Evolutionary conservation across 306 rosid genomes (phyloP).

Genomic region (Erythrophleum fordii): DNA sequence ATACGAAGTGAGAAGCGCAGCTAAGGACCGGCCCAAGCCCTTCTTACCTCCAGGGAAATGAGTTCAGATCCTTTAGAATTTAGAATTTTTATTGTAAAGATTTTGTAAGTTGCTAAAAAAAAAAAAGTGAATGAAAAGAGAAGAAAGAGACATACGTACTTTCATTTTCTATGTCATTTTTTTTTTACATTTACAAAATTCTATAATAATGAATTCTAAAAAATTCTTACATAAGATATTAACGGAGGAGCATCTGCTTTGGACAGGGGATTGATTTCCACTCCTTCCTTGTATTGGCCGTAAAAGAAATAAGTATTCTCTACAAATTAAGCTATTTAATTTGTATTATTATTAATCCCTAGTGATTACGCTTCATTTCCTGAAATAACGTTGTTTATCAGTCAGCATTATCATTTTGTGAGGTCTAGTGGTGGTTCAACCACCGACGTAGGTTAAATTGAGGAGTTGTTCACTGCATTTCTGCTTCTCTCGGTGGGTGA

Average conservation of each 20-base stretch:
- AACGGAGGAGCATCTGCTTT: not conserved
- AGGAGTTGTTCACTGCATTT: not conserved
- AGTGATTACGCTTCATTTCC: not conserved
- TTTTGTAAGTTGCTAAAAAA: no score
- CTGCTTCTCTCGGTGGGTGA: not conserved
- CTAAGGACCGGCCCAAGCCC: not conserved
- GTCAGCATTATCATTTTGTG: not conserved
- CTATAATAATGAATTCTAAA: no score
- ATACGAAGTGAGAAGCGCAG: not conserved
- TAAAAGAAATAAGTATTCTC: no score
- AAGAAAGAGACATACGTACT: no score
- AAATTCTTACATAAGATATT: no score
- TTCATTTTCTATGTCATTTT: no score
- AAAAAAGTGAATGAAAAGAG: no score
- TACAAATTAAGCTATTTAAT: no score
- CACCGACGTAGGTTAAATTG: not conserved
- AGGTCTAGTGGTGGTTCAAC: not conserved
- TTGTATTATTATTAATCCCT: not conserved
- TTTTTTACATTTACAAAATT: no score
- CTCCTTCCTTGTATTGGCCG: no score
- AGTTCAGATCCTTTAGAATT: no score
- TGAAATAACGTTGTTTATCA: not conserved
- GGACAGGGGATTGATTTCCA: not conserved
- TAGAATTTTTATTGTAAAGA: no score
- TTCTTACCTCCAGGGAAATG: not conserved